phyloP scores from a whole-genome alignment of 2,329 filamentous ascomycete genomes.

The Dothideomycetidae sp. region DNA sequence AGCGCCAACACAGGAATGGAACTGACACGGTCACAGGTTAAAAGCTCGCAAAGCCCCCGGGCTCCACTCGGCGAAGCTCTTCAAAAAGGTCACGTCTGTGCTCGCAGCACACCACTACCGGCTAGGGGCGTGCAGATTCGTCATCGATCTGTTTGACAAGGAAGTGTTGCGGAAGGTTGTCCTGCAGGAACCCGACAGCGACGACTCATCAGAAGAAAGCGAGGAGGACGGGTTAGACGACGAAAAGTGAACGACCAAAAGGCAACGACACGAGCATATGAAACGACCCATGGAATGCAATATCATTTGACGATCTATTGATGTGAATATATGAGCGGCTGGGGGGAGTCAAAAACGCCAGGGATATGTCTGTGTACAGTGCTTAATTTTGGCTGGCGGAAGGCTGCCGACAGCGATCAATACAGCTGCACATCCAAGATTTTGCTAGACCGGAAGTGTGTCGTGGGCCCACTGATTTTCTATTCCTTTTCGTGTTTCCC shows the following conservation, averaged over 20 bases:
- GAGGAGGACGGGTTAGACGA: conserved; percentile 21
- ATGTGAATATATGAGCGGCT: too few species aligned
- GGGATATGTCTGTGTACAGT: too few species aligned
- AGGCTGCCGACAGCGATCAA: too few species aligned
- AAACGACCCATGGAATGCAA: too few species aligned
- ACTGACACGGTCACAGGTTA: conserved; percentile 39
- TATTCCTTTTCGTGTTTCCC: too few species aligned
- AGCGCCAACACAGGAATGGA: conserved; percentile 14
- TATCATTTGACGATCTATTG: too few species aligned
- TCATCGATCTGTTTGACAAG: conserved; percentile 90
- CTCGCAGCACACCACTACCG: conserved; percentile 84
- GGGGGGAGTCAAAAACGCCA: too few species aligned
- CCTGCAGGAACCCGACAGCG: conserved; percentile 50
- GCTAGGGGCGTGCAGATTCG: conserved; percentile 72
- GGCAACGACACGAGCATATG: background rate
- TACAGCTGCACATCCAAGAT: too few species aligned
- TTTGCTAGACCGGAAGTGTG: too few species aligned
- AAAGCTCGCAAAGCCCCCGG: conserved; percentile 59
- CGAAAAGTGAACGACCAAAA: conserved; percentile 1
- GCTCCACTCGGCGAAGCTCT: conserved; percentile 64
- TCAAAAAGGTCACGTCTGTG: conserved; percentile 70
- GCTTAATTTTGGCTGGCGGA: too few species aligned
- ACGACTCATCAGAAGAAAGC: conserved; percentile 21
- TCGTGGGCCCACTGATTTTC: too few species aligned
- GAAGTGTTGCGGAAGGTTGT: conserved; percentile 73